Conservation (phyloP, 768 basidiomycete species). For the Nevesoporus exiguus region DNA sequence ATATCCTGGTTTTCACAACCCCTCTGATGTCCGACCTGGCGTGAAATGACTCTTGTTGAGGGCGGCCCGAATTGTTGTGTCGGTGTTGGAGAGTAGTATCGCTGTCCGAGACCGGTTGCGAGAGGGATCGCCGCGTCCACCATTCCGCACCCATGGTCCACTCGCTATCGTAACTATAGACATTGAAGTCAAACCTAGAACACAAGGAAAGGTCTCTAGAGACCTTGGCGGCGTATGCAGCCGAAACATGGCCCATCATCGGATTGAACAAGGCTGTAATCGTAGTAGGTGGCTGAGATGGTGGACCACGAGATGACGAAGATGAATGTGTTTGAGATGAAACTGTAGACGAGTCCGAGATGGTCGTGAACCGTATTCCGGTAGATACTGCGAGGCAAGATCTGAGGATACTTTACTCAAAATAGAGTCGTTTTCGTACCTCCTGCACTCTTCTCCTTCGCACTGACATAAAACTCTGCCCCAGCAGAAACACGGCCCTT, state of each 20-base stretch:
- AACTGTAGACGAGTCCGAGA: slow-evolving; percentile 73
- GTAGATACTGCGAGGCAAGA: slow-evolving; percentile 65
- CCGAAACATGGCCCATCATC: slow-evolving; percentile 90
- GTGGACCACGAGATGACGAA: slow-evolving; percentile 30
- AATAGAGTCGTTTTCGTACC: slow-evolving; percentile 40
- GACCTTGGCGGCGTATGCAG: slow-evolving; percentile 87
- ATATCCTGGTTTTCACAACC: slow-evolving; percentile 86
- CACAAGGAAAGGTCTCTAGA: slow-evolving; percentile 83
- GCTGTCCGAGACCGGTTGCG: slow-evolving; percentile 22
- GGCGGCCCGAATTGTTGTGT: slow-evolving; percentile 4
- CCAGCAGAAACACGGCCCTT: slow-evolving; percentile 90
- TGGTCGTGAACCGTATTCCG: slow-evolving; percentile 89
- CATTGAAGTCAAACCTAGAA: slow-evolving; percentile 92
- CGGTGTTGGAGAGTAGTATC: slow-evolving; percentile 2
- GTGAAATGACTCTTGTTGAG: slow-evolving; percentile 6
- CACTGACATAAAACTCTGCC: slow-evolving; percentile 91
- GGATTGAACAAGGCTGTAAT: slow-evolving; percentile 95
- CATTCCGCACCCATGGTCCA: slow-evolving; percentile 95
- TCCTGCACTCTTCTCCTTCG: slow-evolving; percentile 89
- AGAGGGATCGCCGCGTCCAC: slow-evolving; percentile 73
- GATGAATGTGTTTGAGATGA: slow-evolving; percentile 53
- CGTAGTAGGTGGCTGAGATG: slow-evolving; percentile 84
- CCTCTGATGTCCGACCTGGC: slow-evolving; percentile 52
- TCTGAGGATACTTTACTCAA: not conserved
- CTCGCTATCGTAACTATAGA: slow-evolving; percentile 96